phyloP scores from a whole-genome alignment of 441 rosid genomes.

The Lepidium campestre region DNA sequence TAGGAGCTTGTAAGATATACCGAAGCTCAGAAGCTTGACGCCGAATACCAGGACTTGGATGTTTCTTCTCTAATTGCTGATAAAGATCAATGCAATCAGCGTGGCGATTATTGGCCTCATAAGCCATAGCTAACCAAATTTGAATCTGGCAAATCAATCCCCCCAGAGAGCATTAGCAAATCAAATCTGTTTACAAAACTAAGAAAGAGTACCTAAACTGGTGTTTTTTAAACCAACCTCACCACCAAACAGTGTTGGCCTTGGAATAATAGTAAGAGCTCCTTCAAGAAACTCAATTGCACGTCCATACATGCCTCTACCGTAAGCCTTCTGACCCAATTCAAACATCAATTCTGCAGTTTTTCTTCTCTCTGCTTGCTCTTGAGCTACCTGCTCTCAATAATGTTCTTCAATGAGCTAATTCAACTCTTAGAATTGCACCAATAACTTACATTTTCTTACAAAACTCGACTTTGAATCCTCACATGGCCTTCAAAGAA shows the following conservation, averaged over 20 bases:
- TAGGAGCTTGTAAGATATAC: slow-evolving; percentile 91
- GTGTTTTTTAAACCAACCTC: slow-evolving; percentile 62
- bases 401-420: not conserved
- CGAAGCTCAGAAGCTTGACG: slow-evolving; percentile 94
- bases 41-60: slow-evolving; percentile 69
- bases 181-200: not conserved
- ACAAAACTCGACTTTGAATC: not conserved
- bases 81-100: slow-evolving; percentile 84
- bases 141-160: slow-evolving; percentile 58
- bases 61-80: slow-evolving; percentile 73
- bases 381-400: slow-evolving; percentile 72
- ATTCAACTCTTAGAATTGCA: not conserved
- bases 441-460: not conserved
- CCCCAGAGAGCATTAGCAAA: slow-evolving; percentile 4
- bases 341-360: slow-evolving; percentile 94
- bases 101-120: slow-evolving; percentile 89
- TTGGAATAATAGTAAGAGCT: slow-evolving; percentile 84
- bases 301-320: slow-evolving; percentile 78
- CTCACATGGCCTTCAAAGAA: not conserved
- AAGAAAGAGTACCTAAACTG: slow-evolving; percentile 11
- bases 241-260: slow-evolving; percentile 79
- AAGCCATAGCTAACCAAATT: slow-evolving; percentile 98
- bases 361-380: slow-evolving; percentile 83
- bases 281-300: slow-evolving; percentile 93
- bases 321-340: slow-evolving; percentile 87